Conservation (phyloP, 2,329 filamentous ascomycete species). For the Exophiala bonariae region DNA sequence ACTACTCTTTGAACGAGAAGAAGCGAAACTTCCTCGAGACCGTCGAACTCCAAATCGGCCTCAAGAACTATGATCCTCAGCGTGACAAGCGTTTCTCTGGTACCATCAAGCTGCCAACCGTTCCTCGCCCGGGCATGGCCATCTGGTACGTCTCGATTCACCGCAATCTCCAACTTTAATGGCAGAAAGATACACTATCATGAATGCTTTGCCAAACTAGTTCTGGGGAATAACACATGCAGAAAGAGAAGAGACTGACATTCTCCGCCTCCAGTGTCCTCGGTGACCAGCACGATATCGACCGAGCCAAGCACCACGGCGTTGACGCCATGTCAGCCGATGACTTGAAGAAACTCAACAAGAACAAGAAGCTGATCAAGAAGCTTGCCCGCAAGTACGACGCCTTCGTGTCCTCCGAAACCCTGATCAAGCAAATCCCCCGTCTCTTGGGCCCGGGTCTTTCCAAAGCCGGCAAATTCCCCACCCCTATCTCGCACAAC, state of each 20-base stretch:
- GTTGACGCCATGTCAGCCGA: constrained; percentile 98
- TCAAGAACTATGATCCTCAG: constrained; percentile 99
- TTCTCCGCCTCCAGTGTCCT: constrained; percentile 60
- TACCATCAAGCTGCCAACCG: constrained; percentile 73
- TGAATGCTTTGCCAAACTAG: too few relatives aligned
- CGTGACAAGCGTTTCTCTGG: constrained; percentile 99
- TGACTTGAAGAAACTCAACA: constrained; percentile 99
- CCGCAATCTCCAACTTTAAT: not conserved
- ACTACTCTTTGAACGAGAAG: constrained; percentile 94
- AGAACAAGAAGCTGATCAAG: constrained; percentile 99
- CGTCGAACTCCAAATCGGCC: constrained; percentile 79
- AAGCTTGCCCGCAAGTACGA: constrained; percentile 99
- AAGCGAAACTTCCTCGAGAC: constrained; percentile 98
- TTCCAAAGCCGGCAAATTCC: constrained; percentile 92
- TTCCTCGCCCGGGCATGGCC: constrained; percentile 88
- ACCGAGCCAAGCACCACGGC: constrained; percentile 98
- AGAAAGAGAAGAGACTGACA: constrained; percentile 6
- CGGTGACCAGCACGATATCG: constrained; percentile 96
- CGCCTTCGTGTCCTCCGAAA: constrained; percentile 95
- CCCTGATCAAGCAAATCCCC: constrained; percentile 99
- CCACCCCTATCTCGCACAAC: constrained; percentile 93
- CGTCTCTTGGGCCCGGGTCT: constrained; percentile 99
- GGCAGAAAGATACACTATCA: too few relatives aligned
- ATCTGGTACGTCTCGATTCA: constrained; percentile 61
- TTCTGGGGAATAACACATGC: too few relatives aligned